These are phyloP conservation scores for Euphorbia corollata DNA, from an alignment of 441 rosid species.

Conservation along the genomic window DNA sequence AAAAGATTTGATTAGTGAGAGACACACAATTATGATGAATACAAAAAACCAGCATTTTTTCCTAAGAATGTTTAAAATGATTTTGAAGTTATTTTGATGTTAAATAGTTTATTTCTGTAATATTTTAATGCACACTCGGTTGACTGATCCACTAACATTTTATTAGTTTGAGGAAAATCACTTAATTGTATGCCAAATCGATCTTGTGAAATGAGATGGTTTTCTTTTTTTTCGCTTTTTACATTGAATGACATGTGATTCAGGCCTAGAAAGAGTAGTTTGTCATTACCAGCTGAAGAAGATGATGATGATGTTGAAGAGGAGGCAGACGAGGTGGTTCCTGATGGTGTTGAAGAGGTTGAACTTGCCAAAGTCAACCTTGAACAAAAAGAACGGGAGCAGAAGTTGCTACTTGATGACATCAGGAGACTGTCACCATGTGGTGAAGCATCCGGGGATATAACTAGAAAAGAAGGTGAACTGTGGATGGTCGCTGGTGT, in stretches of 20 bases:
- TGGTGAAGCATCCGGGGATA: slow-evolving; percentile 50
- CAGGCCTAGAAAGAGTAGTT: slow-evolving; percentile 93
- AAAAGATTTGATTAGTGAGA: neutral
- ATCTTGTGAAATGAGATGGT: neutral
- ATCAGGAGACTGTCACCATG: slow-evolving; percentile 63
- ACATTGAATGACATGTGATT: slow-evolving; percentile 24
- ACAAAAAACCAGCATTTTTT: neutral
- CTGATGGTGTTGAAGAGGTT: slow-evolving; percentile 97
- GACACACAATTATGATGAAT: neutral
- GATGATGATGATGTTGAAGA: slow-evolving; percentile 97
- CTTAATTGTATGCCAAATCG: slow-evolving; percentile 8
- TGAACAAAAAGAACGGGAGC: slow-evolving; percentile 70
- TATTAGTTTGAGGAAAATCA: slow-evolving; percentile 1
- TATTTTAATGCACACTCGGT: neutral
- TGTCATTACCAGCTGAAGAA: slow-evolving; percentile 89
- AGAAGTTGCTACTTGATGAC: slow-evolving; percentile 73
- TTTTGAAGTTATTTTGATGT: neutral
- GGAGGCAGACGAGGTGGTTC: slow-evolving; percentile 97
- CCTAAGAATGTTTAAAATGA: neutral
- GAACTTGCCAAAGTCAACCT: slow-evolving; percentile 88
- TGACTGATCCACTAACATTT: slow-evolving; percentile 13
- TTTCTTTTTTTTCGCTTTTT: neutral
- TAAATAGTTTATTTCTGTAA: neutral
- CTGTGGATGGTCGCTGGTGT: slow-evolving; percentile 81
- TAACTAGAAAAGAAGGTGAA: slow-evolving; percentile 42